A percentile compares a stretch with the other conserved stretches of the same genome.
Conservation (phyloP, 2,329 filamentous ascomycete species). For the Colletotrichum sp. region DNA sequence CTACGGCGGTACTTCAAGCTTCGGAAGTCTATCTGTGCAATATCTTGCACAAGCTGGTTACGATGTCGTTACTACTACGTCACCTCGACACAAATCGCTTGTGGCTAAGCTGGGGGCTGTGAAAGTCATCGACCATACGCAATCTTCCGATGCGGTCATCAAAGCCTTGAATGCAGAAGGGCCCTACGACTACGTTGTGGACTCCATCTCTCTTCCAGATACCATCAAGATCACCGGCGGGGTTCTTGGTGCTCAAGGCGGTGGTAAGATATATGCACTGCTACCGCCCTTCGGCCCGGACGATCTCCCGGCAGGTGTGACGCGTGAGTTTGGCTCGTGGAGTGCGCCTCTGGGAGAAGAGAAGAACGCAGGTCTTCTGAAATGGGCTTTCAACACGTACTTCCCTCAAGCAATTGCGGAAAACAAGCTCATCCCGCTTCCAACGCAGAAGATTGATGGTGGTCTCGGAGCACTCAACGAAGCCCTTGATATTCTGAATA, state of each 20-base stretch:
- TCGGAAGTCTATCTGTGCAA: constrained; percentile 52
- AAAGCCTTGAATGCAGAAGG: constrained; percentile 27
- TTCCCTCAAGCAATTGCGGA: neutral
- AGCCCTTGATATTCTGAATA: neutral
- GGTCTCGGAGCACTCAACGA: neutral
- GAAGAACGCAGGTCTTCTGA: neutral
- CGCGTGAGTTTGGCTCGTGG: neutral
- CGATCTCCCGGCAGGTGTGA: neutral
- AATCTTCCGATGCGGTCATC: constrained; percentile 21
- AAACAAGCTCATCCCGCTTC: neutral
- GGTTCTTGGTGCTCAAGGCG: constrained; percentile 11
- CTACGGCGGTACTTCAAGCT: constrained; percentile 55
- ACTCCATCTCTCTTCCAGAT: constrained; percentile 30
- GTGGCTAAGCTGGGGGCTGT: constrained; percentile 48
- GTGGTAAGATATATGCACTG: neutral
- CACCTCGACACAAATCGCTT: constrained; percentile 44
- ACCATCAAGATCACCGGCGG: constrained; percentile 24
- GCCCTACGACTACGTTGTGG: constrained; percentile 31
- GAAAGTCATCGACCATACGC: constrained; percentile 48
- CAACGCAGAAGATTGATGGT: neutral
- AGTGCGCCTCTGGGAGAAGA: neutral
- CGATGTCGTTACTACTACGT: constrained; percentile 47
- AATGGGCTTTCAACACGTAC: constrained; percentile 1
- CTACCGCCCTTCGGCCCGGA: neutral
- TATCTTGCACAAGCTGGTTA: constrained; percentile 48